phyloP scores from a whole-genome alignment of 2,329 filamentous ascomycete genomes.

The Penicillium sp. region DNA sequence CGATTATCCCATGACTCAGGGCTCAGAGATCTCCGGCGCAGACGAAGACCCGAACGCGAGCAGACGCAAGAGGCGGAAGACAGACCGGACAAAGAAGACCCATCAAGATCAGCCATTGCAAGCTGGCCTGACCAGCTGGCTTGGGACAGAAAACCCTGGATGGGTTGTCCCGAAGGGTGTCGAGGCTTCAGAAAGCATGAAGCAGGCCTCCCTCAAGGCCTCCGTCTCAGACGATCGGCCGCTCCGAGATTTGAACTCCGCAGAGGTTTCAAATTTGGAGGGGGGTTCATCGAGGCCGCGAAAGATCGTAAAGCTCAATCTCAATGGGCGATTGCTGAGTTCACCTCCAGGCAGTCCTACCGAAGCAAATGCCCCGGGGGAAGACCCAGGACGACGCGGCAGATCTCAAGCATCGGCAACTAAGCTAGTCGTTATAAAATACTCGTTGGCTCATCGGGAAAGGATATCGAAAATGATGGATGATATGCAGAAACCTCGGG shows the following conservation, averaged over 20 bases:
- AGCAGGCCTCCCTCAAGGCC: neutral
- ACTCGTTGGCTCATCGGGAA: constrained; percentile 47
- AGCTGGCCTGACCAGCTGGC: constrained; percentile 15
- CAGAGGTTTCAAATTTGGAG: neutral
- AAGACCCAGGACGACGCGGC: constrained; percentile 25
- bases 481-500: constrained; percentile 50
- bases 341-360: constrained; percentile 27
- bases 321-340: constrained; percentile 41
- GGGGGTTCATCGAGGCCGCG: constrained; percentile 40
- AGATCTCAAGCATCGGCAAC: constrained; percentile 25
- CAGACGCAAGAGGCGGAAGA: constrained; percentile 35
- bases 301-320: constrained; percentile 43
- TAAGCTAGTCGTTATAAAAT: constrained; percentile 52
- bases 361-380: constrained; percentile 16
- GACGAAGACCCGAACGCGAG: constrained; percentile 30
- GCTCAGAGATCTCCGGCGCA: neutral
- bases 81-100: constrained; percentile 11
- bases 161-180: neutral
- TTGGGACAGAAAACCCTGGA: neutral
- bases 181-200: neutral
- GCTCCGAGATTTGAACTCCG: neutral
- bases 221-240: neutral
- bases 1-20: neutral
- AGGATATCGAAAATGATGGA: constrained; percentile 57
- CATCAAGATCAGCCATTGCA: constrained; percentile 5